A percentile compares a stretch with the other conserved stretches of the same genome.
These are phyloP conservation scores for Penicillium waksmanii DNA, from an alignment of 495 filamentous ascomycete species.

Conservation along the genomic window DNA sequence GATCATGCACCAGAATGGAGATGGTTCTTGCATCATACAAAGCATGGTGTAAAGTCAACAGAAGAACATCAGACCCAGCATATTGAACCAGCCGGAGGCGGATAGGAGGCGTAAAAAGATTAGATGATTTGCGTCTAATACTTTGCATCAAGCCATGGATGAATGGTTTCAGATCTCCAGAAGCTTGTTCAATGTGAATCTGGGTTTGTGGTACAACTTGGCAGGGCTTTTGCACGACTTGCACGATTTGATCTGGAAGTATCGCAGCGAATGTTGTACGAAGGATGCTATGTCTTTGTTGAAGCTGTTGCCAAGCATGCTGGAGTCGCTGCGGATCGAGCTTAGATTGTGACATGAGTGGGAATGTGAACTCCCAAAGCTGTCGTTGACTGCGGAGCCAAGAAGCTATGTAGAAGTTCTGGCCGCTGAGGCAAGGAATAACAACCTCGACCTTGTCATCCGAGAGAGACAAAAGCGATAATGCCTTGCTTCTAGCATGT, in stretches of 20 bases:
- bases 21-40: slow-evolving; percentile 34
- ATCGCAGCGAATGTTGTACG: neutral
- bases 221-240: neutral
- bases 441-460: slow-evolving; percentile 36
- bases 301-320: slow-evolving; percentile 52
- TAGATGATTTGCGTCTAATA: neutral
- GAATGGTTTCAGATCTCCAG: neutral
- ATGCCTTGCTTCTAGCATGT: neutral
- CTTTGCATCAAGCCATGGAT: neutral
- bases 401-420: slow-evolving; percentile 66
- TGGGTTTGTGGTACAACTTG: neutral
- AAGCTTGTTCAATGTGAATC: neutral
- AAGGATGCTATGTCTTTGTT: neutral
- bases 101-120: neutral
- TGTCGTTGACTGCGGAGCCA: slow-evolving; percentile 64
- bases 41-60: slow-evolving; percentile 32
- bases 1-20: slow-evolving; percentile 18
- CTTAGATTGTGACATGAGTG: slow-evolving; percentile 41
- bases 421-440: slow-evolving; percentile 65
- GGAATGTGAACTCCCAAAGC: slow-evolving; percentile 65
- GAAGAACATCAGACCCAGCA: slow-evolving; percentile 15
- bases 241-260: neutral
- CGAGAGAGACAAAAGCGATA: neutral
- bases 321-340: slow-evolving; percentile 37
- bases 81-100: neutral